Evolutionary conservation across 495 filamentous ascomycete genomes (phyloP), one percentile per base, ranked within the genome.

Genomic region (Lophiostoma macrostomum): DNA sequence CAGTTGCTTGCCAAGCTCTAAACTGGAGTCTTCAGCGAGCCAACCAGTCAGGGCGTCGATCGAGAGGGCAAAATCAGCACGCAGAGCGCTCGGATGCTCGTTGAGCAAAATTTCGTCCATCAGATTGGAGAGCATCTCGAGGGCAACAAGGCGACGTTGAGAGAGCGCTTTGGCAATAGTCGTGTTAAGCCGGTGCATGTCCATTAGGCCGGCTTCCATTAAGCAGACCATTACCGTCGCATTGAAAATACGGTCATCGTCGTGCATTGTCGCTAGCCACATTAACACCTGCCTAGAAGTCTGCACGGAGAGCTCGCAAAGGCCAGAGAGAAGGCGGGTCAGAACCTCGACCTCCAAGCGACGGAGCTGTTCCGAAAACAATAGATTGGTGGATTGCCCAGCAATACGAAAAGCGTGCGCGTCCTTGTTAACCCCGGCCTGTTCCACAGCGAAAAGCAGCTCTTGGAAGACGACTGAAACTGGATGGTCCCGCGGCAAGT

Each of bases 31-130:
- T 51, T 91, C 83, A 1, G 70, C 69, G 34, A 95, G 80, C 89
- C 89, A 95, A 37, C 85, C 77, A 64, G 85, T 88, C 45, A 95
- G 80, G 35, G 84, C 88, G 60, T 88, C 85, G 38, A 69, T 56
- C 86, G 74, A 67, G 83, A 94, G 50, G 10, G 87, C 85, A 69
- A 96, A 95, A 71, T 97, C 91, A 3, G 90, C 80, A 58, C 87
- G 82, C 32, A 96, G 73, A 1, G 85, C 86, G 14, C 84, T 73
- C 0, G 88, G 86, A 44, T 81, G 78, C 34, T 91, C 84, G 61
- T 79, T 86, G 44, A 94, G 78, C 3, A 96, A 71, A 13, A 90
- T 78, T 23, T 84, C 78, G 61, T 90, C 83, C 65, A 95, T 74
- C 12, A 97, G 69, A 28, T 79, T 78, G 12, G 82, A 80, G 18